Evolutionary conservation across 2,329 filamentous ascomycete genomes (phyloP).

Genomic region (Aspergillus sp.): DNA sequence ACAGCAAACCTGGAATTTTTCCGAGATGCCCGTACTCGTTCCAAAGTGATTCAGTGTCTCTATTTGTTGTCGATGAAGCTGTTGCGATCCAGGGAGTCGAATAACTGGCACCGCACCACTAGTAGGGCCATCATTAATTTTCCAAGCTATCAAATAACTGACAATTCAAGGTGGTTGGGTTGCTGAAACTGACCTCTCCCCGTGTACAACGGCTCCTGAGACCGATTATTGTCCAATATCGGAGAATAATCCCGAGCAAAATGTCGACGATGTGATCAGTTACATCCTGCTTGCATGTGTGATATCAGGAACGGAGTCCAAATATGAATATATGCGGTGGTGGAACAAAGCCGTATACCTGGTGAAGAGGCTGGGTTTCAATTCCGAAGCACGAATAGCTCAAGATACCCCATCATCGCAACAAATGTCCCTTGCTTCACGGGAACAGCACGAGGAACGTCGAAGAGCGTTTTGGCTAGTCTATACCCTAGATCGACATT

Average conservation of each 20-base stretch:
- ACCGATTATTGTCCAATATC: background rate
- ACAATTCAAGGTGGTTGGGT: background rate
- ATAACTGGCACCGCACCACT: constrained; percentile 15
- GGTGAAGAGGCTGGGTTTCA: constrained; percentile 21
- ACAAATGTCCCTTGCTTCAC: background rate
- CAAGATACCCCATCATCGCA: background rate
- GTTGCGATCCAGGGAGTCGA: constrained; percentile 25
- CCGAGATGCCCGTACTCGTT: constrained; percentile 42
- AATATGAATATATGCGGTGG: constrained; percentile 51
- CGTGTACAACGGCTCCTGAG: no score
- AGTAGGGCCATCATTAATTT: background rate
- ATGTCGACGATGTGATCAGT: constrained; percentile 46
- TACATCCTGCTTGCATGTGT: constrained; percentile 48
- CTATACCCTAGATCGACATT: constrained; percentile 49
- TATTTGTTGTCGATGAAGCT: constrained; percentile 37
- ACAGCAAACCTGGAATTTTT: constrained; percentile 49
- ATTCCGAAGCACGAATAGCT: constrained; percentile 4
- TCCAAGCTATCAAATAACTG: no score
- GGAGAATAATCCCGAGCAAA: background rate
- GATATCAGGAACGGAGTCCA: constrained; percentile 51
- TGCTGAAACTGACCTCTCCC: background rate
- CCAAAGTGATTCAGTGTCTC: constrained; percentile 31
- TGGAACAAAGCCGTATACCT: constrained; percentile 47
- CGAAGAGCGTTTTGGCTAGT: constrained; percentile 51
- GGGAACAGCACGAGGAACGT: constrained; percentile 39